Conservation (phyloP, 164 flowering plant species). For the Kingdonia uniflora region DNA sequence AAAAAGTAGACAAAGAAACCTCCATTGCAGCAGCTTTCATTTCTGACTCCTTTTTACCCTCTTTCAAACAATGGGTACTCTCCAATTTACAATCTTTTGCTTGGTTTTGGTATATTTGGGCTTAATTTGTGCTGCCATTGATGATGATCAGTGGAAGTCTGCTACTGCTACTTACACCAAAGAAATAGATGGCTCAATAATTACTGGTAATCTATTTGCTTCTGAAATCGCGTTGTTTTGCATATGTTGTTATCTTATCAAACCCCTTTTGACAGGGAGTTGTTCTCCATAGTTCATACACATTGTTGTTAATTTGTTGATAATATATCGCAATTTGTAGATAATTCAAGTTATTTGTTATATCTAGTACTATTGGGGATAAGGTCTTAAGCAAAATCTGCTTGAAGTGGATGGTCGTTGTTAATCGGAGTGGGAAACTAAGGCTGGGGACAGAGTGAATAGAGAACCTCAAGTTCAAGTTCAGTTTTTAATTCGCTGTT, state of each 20-base stretch:
- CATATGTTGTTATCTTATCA: too few relatives aligned
- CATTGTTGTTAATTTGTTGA: not conserved
- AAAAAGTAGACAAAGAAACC: conserved; percentile 1
- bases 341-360: too few relatives aligned
- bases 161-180: conserved; percentile 66
- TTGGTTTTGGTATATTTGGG: conserved; percentile 10
- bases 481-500: too few relatives aligned
- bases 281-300: not conserved
- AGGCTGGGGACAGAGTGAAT: too few relatives aligned
- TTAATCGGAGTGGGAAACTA: too few relatives aligned
- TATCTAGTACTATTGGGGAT: conserved; percentile 81
- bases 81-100: conserved; percentile 8
- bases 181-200: conserved; percentile 45
- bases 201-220: conserved; percentile 34
- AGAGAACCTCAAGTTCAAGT: too few relatives aligned
- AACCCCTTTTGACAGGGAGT: not conserved
- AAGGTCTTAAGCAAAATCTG: conserved; percentile 44
- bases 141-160: conserved; percentile 44
- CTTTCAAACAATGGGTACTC: conserved; percentile 11
- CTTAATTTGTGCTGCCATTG: conserved; percentile 5
- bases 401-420: too few relatives aligned
- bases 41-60: not conserved
- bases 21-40: not conserved
- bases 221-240: conserved; percentile 3
- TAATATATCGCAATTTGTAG: too few relatives aligned